Conservation (phyloP, 768 basidiomycete genomes). For the Suillus cothurnatus region DNA sequence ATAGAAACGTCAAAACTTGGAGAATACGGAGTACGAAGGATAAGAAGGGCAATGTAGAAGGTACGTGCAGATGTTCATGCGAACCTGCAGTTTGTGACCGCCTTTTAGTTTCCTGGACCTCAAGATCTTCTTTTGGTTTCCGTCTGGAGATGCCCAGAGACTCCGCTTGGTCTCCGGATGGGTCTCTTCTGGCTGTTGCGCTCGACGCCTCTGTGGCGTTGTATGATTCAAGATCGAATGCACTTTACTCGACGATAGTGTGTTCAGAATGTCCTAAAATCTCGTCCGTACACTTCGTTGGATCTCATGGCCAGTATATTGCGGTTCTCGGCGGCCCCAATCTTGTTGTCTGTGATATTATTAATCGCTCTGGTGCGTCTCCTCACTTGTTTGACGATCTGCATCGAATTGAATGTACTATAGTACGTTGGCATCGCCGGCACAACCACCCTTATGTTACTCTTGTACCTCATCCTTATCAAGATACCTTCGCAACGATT, state of each 20-base stretch:
- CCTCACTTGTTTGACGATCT: not conserved
- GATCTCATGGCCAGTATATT: constrained; percentile 70
- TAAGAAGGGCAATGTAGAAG: constrained; percentile 52
- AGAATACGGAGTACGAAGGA: constrained; percentile 50
- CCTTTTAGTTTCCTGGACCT: constrained; percentile 64
- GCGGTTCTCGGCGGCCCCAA: constrained; percentile 50
- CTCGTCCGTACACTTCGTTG: constrained; percentile 63
- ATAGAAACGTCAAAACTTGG: constrained; percentile 84
- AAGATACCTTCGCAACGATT: constrained; percentile 63
- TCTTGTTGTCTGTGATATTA: constrained; percentile 73
- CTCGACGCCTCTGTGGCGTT: constrained; percentile 68
- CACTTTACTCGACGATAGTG: constrained; percentile 60
- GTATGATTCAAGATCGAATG: constrained; percentile 69
- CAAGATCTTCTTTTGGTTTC: constrained; percentile 70
- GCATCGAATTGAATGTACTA: constrained; percentile 3
- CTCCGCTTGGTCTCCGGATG: constrained; percentile 82
- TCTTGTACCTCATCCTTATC: constrained; percentile 56
- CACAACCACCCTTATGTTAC: constrained; percentile 39
- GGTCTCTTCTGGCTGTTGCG: constrained; percentile 78
- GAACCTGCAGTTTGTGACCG: constrained; percentile 5
- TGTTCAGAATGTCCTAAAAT: constrained; percentile 53
- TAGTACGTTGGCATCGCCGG: constrained; percentile 64
- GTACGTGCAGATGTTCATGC: constrained; percentile 37
- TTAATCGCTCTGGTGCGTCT: constrained; percentile 59
- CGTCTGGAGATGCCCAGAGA: constrained; percentile 67